Percentiles rank a stretch among this genome's conserved stretches.
Evolutionary conservation across 148 eudicot genomes (phyloP).

Genomic region (Cornus florida): DNA sequence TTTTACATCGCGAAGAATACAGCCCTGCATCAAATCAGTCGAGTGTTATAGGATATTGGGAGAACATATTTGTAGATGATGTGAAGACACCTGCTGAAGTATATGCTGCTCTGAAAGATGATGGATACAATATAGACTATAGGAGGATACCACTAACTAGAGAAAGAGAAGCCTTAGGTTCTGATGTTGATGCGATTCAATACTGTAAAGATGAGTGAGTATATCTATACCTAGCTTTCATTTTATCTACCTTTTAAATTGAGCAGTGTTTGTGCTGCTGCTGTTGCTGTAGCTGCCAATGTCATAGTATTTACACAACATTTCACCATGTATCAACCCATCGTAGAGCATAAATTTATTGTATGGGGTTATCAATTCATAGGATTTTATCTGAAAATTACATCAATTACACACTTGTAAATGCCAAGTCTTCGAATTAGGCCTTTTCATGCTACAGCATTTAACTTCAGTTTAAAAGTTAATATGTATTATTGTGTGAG

Average conservation of each 20-base stretch:
- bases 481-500: too few species aligned
- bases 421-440: not conserved
- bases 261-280: not conserved
- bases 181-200: constrained; percentile 91
- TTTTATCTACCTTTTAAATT: not conserved
- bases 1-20: constrained; percentile 93
- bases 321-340: constrained; percentile 3
- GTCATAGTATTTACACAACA: not conserved
- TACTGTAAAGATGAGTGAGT: constrained; percentile 79
- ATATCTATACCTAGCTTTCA: constrained; percentile 17
- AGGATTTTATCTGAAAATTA: not conserved
- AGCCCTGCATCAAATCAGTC: constrained; percentile 66
- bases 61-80: constrained; percentile 74
- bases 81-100: constrained; percentile 92
- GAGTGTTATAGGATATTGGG: constrained; percentile 91
- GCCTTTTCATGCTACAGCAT: not conserved
- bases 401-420: not conserved
- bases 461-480: not conserved
- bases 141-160: constrained; percentile 86
- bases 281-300: not conserved
- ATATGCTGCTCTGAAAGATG: constrained; percentile 66
- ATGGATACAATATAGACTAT: constrained; percentile 60
- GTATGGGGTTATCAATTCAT: not conserved
- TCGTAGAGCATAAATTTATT: not conserved
- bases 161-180: constrained; percentile 84